Evolutionary conservation across 2,329 filamentous ascomycete genomes (phyloP).

Genomic region (Fusarium guadeloupense): DNA sequence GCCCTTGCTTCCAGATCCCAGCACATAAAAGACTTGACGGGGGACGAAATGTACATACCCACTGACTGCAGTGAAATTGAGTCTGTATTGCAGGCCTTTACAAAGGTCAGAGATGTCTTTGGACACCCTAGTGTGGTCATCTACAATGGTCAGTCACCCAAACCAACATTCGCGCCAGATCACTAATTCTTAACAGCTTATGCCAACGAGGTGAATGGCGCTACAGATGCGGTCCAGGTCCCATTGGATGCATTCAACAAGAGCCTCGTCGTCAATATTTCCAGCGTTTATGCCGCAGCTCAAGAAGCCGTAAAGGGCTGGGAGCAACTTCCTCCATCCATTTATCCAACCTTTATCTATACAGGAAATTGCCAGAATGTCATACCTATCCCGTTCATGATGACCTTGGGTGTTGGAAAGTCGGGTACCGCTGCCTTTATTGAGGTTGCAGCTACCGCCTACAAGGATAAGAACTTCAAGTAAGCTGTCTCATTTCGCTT

Average conservation of each 20-base stretch:
- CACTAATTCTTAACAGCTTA: neutral
- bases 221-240: conserved; percentile 1
- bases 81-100: neutral
- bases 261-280: neutral
- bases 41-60: neutral
- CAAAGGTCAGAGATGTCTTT: neutral
- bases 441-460: neutral
- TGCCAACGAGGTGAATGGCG: neutral
- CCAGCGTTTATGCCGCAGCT: conserved; percentile 6
- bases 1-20: conserved; percentile 7
- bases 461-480: conserved; percentile 5
- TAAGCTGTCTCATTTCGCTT: accelerated
- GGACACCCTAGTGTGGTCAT: conserved; percentile 7
- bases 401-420: conserved; percentile 16
- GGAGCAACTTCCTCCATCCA: neutral
- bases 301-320: conserved; percentile 7
- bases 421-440: conserved; percentile 2
- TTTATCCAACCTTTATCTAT: neutral
- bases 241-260: neutral
- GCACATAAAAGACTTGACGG: neutral
- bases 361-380: conserved; percentile 13
- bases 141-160: neutral
- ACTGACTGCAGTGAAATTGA: neutral
- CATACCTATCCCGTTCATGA: neutral
- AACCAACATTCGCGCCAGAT: accelerated